Evolutionary conservation across 176 grass and related monocot genomes (phyloP).

Genomic region (Bothriochloa decipiens): DNA sequence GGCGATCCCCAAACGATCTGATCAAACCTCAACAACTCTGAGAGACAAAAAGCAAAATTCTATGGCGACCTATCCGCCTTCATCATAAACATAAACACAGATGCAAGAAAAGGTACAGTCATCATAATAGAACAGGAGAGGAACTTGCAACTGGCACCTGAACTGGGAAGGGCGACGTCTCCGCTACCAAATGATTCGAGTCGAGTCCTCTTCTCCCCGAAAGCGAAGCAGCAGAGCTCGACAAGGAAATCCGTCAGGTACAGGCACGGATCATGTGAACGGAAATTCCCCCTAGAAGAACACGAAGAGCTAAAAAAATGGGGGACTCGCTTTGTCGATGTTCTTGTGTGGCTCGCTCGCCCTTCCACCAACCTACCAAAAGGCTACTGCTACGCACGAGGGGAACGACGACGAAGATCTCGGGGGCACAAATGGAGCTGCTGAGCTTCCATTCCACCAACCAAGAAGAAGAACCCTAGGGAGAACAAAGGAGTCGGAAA

Average conservation of each 20-base stretch:
- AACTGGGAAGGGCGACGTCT: conserved; percentile 23
- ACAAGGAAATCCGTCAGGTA: conserved; percentile 31
- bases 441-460: conserved; percentile 41
- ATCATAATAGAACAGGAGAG: conserved; percentile 20
- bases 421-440: conserved; percentile 28
- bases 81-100: conserved; percentile 20
- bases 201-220: conserved; percentile 33
- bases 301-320: background rate
- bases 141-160: conserved; percentile 50
- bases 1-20: background rate
- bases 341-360: background rate
- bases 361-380: conserved; percentile 36
- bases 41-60: background rate
- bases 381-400: conserved; percentile 23
- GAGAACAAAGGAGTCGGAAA: conserved; percentile 25
- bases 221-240: conserved; percentile 42
- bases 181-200: conserved; percentile 60
- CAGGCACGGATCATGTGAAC: conserved; percentile 61
- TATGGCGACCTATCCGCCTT: conserved; percentile 27
- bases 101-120: conserved; percentile 32
- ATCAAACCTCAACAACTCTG: background rate
- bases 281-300: conserved; percentile 32
- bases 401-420: conserved; percentile 49
- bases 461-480: conserved; percentile 17
- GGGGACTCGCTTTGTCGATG: conserved; percentile 6